Evolutionary conservation across 495 filamentous ascomycete species (phyloP).

Genomic region (Alectoria sarmentosa): DNA sequence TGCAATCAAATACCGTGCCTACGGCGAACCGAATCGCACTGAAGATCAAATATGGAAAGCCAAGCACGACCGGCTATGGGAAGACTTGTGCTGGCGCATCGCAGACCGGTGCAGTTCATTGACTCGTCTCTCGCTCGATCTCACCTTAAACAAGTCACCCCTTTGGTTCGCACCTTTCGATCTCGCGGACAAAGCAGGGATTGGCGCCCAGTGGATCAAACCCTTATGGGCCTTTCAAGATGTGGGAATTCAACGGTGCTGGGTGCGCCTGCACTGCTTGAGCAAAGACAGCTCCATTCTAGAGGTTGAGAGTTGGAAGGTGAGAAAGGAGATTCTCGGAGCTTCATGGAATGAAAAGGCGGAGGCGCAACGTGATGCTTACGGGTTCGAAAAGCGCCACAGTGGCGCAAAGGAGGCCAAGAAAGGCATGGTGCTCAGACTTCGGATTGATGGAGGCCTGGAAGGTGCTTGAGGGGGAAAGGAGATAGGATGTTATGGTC

Average conservation of each 20-base stretch:
- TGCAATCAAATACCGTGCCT: constrained; percentile 18
- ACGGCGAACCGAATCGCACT: constrained; percentile 17
- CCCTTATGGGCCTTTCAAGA: constrained; percentile 19
- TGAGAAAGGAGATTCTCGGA: constrained; percentile 20
- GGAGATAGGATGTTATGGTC: neutral
- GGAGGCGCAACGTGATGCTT: constrained; percentile 15
- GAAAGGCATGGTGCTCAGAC: constrained; percentile 1
- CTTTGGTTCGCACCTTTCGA: constrained; percentile 15
- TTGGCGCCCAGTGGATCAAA: constrained; percentile 14
- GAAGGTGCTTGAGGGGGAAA: neutral
- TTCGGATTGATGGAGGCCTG: neutral
- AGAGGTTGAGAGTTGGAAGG: constrained; percentile 22
- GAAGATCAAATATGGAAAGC: constrained; percentile 19
- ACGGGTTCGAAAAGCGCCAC: constrained; percentile 6
- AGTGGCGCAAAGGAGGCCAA: neutral
- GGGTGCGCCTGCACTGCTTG: constrained; percentile 8
- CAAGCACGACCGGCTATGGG: constrained; percentile 20
- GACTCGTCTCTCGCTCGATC: constrained; percentile 14
- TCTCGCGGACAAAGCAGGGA: neutral
- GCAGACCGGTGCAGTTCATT: constrained; percentile 14
- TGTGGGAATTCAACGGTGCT: constrained; percentile 8
- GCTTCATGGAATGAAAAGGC: constrained; percentile 17
- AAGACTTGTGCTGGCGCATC: constrained; percentile 20
- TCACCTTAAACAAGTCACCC: constrained; percentile 17
- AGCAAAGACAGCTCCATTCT: constrained; percentile 11